Evolutionary conservation across 2,329 filamentous ascomycete species (phyloP).

Genomic region (Myriangium duriaei): DNA sequence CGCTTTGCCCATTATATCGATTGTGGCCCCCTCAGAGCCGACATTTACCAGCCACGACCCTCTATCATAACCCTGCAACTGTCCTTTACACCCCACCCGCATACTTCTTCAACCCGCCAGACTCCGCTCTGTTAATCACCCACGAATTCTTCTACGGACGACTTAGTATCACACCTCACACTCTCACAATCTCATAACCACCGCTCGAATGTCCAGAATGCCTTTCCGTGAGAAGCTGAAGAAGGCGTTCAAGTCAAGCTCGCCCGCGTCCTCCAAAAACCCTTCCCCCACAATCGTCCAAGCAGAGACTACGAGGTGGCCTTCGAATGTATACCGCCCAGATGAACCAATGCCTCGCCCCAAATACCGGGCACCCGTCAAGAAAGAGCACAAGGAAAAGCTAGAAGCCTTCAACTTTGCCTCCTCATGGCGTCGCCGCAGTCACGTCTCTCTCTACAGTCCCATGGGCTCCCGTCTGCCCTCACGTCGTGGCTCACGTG

Average conservation of each 20-base stretch:
- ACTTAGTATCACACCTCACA: no score
- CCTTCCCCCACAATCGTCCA: constrained; percentile 18
- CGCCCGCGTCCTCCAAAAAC: constrained; percentile 14
- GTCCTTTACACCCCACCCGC: not conserved
- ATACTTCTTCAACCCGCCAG: not conserved
- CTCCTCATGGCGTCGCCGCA: constrained; percentile 34
- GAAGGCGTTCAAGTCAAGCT: constrained; percentile 27
- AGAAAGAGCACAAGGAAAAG: constrained; percentile 38
- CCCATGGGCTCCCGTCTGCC: constrained; percentile 38
- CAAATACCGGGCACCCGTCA: constrained; percentile 37
- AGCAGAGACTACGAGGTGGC: constrained; percentile 21
- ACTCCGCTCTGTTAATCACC: no score
- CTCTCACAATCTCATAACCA: no score
- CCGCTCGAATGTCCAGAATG: constrained; percentile 23
- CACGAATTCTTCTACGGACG: no score
- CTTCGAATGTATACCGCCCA: constrained; percentile 37
- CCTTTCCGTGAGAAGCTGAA: constrained; percentile 35
- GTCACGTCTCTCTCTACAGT: constrained; percentile 32
- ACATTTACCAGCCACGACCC: constrained; percentile 8
- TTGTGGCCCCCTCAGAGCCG: constrained; percentile 6
- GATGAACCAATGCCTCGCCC: constrained; percentile 39
- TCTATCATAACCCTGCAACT: constrained; percentile 5
- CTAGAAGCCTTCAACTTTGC: constrained; percentile 36
- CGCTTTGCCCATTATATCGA: constrained; percentile 9
- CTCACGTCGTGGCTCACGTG: constrained; percentile 22